These are phyloP conservation scores for Moniliella sp. DNA, from an alignment of 1,284 basidiomycete species.

Conservation along the genomic window DNA sequence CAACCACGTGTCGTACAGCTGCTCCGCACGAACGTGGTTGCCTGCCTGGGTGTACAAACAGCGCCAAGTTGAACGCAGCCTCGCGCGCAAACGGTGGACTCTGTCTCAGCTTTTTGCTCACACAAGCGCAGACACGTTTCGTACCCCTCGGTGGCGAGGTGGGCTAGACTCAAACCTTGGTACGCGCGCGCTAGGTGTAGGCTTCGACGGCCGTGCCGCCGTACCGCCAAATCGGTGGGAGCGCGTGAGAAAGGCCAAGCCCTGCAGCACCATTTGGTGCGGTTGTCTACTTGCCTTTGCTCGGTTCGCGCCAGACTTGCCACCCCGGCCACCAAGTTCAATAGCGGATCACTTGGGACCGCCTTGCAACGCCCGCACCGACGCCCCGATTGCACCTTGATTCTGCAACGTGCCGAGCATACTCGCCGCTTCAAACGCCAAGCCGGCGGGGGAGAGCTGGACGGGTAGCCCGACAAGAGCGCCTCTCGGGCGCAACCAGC, in stretches of 20 bases:
- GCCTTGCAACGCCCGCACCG: constrained; percentile 52
- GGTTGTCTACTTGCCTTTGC: constrained; percentile 79
- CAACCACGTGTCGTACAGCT: too few species aligned
- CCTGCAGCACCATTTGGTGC: constrained; percentile 44
- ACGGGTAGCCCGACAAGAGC: too few species aligned
- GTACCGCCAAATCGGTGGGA: constrained; percentile 4
- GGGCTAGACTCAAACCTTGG: constrained; percentile 49
- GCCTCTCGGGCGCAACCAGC: too few species aligned
- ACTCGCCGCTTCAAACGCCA: not conserved
- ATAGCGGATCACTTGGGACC: constrained; percentile 57
- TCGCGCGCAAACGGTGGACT: not conserved
- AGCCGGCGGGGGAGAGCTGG: not conserved
- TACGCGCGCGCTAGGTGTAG: constrained; percentile 70
- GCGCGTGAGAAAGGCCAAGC: constrained; percentile 8
- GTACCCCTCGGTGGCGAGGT: not conserved
- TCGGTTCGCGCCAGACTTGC: constrained; percentile 68
- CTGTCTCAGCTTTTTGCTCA: not conserved
- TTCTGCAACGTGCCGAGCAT: not conserved
- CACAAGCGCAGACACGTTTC: not conserved
- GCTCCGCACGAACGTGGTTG: too few species aligned
- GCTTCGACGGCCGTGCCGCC: constrained; percentile 46
- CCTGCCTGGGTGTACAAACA: too few species aligned
- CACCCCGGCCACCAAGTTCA: constrained; percentile 59
- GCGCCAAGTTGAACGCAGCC: not conserved
- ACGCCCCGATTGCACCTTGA: constrained; percentile 44